phyloP scores from a whole-genome alignment of 495 filamentous ascomycete genomes.

The Neurospora cerealis region DNA sequence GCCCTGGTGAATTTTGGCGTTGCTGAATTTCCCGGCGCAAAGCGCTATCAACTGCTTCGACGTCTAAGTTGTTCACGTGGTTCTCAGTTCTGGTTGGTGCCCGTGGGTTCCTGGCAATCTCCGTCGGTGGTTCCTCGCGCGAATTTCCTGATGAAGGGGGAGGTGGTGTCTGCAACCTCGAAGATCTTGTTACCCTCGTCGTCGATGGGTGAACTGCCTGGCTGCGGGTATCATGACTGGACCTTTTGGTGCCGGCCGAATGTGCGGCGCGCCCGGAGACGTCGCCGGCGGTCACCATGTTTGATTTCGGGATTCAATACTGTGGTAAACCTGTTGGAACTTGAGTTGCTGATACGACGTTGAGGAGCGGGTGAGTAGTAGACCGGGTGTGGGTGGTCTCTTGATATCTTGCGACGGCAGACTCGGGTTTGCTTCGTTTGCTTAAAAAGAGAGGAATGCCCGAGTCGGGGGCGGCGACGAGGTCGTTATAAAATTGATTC shows the following conservation, averaged over 20 bases:
- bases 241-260: constrained; percentile 26
- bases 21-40: constrained; percentile 28
- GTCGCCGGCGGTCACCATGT: constrained; percentile 30
- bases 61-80: constrained; percentile 21
- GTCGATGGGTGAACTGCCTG: constrained; percentile 8
- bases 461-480: neutral
- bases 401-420: neutral
- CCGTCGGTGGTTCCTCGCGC: constrained; percentile 24
- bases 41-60: constrained; percentile 25
- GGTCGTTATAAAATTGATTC: neutral
- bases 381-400: neutral
- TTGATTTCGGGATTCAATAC: neutral
- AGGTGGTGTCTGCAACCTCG: constrained; percentile 29
- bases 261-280: constrained; percentile 13
- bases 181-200: constrained; percentile 15
- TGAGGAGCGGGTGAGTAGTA: neutral
- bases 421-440: neutral
- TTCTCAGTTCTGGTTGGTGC: constrained; percentile 19
- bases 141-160: constrained; percentile 25
- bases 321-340: neutral
- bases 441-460: neutral
- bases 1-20: constrained; percentile 59
- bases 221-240: constrained; percentile 22
- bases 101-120: constrained; percentile 16
- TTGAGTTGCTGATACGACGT: neutral